Evolutionary conservation across 2,329 filamentous ascomycete species (phyloP).

Genomic region (Didymella glomerata): DNA sequence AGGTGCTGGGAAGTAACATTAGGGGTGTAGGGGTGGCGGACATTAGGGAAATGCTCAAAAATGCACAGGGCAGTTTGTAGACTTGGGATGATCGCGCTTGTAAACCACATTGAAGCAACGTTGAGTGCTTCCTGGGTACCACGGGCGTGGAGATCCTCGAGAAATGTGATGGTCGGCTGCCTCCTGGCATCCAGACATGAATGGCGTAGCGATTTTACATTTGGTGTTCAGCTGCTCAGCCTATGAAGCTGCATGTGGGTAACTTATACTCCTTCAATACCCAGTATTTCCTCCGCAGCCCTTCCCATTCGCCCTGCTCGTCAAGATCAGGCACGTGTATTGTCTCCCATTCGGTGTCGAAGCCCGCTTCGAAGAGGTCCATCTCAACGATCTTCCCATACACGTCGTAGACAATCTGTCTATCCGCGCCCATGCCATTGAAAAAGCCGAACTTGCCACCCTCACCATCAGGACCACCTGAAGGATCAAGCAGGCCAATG

Average conservation of each 20-base stretch:
- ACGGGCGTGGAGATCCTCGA: neutral
- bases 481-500: constrained; percentile 75
- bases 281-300: constrained; percentile 90
- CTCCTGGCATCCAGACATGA: neutral
- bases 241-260: constrained; percentile 77
- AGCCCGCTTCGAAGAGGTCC: constrained; percentile 85
- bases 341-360: constrained; percentile 87
- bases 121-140: neutral
- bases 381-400: constrained; percentile 90
- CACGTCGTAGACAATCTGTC: constrained; percentile 93
- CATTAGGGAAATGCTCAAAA: too few relatives aligned
- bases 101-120: neutral
- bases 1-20: constrained; percentile 10
- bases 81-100: neutral
- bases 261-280: constrained; percentile 79
- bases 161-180: neutral
- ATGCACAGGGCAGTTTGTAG: neutral
- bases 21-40: too few relatives aligned
- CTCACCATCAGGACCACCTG: constrained; percentile 51
- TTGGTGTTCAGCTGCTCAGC: constrained; percentile 53
- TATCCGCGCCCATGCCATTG: constrained; percentile 85
- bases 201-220: constrained; percentile 10
- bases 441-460: constrained; percentile 69
- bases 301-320: constrained; percentile 81
- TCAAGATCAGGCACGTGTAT: constrained; percentile 77